These are phyloP conservation scores for Geotrichum candidum DNA, from an alignment of 1,139 yeast species.

Conservation along the genomic window DNA sequence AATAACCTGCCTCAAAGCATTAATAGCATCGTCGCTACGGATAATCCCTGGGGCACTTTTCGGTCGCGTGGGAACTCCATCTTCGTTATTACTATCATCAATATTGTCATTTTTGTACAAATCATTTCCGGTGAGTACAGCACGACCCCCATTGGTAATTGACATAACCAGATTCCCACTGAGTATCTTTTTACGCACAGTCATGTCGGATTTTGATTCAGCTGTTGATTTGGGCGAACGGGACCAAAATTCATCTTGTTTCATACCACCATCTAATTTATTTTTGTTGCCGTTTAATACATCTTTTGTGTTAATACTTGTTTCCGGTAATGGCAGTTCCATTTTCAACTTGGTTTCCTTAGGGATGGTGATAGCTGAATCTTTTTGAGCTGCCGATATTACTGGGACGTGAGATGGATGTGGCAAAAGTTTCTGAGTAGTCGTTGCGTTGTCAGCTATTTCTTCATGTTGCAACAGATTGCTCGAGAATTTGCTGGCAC, in stretches of 20 bases:
- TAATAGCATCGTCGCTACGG: conserved; percentile 13
- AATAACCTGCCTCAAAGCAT: conserved; percentile 12
- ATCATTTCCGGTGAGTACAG: neutral
- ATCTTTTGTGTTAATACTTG: neutral
- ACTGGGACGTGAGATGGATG: no score
- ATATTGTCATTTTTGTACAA: neutral
- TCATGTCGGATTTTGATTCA: neutral
- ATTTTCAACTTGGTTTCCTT: neutral
- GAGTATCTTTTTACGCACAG: neutral
- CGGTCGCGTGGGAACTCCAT: neutral
- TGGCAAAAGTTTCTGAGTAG: no score
- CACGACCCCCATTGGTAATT: neutral
- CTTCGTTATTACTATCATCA: neutral
- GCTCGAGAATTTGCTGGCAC: no score
- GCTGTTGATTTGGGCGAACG: neutral
- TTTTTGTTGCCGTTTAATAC: neutral
- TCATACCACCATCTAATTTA: neutral
- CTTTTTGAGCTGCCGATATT: neutral
- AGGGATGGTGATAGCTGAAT: neutral
- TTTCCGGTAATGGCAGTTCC: neutral
- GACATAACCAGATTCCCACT: neutral
- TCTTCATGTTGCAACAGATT: no score
- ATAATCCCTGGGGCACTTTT: neutral
- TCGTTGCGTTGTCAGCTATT: no score
- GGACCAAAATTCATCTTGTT: neutral